A percentile compares a stretch with the other conserved stretches of the same genome.
Evolutionary conservation across 192 early-diverging fungal genomes (phyloP).

Genomic region (Rhizophagus clarus): DNA sequence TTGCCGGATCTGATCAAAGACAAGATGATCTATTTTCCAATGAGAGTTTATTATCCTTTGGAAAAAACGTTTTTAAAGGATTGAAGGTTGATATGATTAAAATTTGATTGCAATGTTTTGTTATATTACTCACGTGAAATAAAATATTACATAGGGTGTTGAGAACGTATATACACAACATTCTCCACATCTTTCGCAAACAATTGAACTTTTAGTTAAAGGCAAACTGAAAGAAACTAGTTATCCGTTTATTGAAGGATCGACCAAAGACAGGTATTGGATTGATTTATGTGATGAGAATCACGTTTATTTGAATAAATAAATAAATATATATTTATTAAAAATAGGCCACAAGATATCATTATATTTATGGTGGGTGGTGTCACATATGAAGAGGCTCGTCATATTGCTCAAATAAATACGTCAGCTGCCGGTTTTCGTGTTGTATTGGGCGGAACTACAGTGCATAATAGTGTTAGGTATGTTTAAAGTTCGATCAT

Average conservation of each 20-base stretch:
- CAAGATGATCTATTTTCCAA: slow-evolving; percentile 91
- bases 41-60: slow-evolving; percentile 80
- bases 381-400: slow-evolving; percentile 91
- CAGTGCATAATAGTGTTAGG: slow-evolving; percentile 80
- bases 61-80: slow-evolving; percentile 90
- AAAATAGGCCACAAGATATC: slow-evolving; percentile 83
- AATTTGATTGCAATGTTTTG: not conserved
- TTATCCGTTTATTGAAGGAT: slow-evolving; percentile 79
- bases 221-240: slow-evolving; percentile 74
- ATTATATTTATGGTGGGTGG: slow-evolving; percentile 97
- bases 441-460: slow-evolving; percentile 91
- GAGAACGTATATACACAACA: slow-evolving; percentile 99
- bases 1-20: slow-evolving; percentile 75
- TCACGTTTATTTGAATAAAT: too few relatives aligned
- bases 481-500: slow-evolving; percentile 31
- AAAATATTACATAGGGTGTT: slow-evolving; percentile 63
- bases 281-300: not conserved
- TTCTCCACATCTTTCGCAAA: slow-evolving; percentile 79
- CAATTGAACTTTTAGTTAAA: slow-evolving; percentile 77
- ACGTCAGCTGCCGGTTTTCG: slow-evolving; percentile 72
- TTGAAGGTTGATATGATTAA: slow-evolving; percentile 60
- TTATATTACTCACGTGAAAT: slow-evolving; percentile 9
- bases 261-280: slow-evolving; percentile 55
- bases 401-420: slow-evolving; percentile 86
- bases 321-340: too few relatives aligned